Percentiles rank a stretch among this genome's conserved stretches.
Evolutionary conservation across 2,329 filamentous ascomycete species (phyloP).

Genomic region (Penicillium thymicola): DNA sequence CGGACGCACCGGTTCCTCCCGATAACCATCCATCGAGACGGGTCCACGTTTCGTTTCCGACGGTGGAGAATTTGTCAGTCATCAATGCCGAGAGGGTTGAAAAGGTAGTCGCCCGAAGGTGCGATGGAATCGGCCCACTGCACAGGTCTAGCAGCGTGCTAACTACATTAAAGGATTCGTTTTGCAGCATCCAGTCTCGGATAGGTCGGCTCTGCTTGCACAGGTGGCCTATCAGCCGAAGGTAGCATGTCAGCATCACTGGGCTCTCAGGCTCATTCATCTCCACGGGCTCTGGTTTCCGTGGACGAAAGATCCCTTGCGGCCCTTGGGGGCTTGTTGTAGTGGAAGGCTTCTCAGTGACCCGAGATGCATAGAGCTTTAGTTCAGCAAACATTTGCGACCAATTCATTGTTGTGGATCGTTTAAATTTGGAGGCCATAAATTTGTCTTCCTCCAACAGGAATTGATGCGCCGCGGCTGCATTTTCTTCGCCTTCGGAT

Average conservation of each 20-base stretch:
- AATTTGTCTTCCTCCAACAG: slow-evolving; percentile 78
- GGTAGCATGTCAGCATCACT: slow-evolving; percentile 95
- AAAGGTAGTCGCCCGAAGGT: slow-evolving; percentile 80
- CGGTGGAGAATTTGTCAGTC: slow-evolving; percentile 65
- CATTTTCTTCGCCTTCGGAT: slow-evolving; percentile 76
- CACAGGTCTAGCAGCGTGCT: slow-evolving; percentile 75
- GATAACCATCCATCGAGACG: slow-evolving; percentile 76
- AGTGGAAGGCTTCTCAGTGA: slow-evolving; percentile 66
- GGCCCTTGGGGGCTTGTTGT: slow-evolving; percentile 49
- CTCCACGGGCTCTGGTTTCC: slow-evolving; percentile 62
- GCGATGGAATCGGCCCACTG: slow-evolving; percentile 69
- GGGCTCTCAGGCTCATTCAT: slow-evolving; percentile 88
- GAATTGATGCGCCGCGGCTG: slow-evolving; percentile 82
- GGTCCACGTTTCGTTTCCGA: slow-evolving; percentile 74
- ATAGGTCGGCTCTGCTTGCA: slow-evolving; percentile 69
- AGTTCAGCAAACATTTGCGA: slow-evolving; percentile 88
- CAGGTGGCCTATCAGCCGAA: slow-evolving; percentile 81
- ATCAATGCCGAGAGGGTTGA: slow-evolving; percentile 72
- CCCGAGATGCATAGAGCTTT: slow-evolving; percentile 74
- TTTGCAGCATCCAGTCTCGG: slow-evolving; percentile 68
- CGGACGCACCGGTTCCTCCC: slow-evolving; percentile 44
- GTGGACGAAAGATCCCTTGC: slow-evolving; percentile 56
- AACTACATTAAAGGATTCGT: slow-evolving; percentile 65
- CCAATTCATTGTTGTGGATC: slow-evolving; percentile 85
- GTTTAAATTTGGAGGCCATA: slow-evolving; percentile 72